Conservation (phyloP, 345 rosid genomes). For the Dipteronia dyeriana region DNA sequence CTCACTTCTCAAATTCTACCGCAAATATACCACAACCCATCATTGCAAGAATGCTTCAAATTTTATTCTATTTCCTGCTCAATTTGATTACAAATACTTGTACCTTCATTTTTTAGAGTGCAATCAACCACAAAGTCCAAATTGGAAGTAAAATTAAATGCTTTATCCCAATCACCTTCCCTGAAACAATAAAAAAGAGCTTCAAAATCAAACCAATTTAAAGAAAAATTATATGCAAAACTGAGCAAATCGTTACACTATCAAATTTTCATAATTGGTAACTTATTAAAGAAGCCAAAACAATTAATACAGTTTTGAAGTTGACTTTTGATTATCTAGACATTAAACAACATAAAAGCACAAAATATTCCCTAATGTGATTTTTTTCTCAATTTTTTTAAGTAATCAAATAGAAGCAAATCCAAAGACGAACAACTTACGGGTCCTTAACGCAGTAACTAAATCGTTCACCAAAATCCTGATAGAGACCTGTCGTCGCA, state of each 20-base stretch:
- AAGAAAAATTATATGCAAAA: too few species aligned
- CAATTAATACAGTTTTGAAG: conserved; percentile 5
- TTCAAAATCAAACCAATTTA: too few species aligned
- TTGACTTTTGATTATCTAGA: background rate
- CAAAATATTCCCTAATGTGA: background rate
- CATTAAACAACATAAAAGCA: conserved; percentile 16
- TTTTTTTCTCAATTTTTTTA: background rate
- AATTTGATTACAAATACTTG: conserved; percentile 1
- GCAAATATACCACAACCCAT: background rate
- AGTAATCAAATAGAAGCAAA: conserved; percentile 5
- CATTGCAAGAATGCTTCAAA: background rate
- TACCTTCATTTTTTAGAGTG: conserved; percentile 45
- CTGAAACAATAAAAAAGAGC: too few species aligned
- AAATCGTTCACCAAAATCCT: conserved; percentile 46
- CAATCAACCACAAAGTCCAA: too few species aligned
- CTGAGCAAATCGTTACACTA: background rate
- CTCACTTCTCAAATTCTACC: background rate
- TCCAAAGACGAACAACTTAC: conserved; percentile 42
- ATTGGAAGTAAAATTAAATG: too few species aligned
- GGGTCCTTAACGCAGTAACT: conserved; percentile 74
- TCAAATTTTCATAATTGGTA: background rate
- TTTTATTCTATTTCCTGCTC: background rate
- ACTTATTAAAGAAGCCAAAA: conserved; percentile 12
- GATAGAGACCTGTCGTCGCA: conserved; percentile 52
- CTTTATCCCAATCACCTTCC: too few species aligned